phyloP scores from a whole-genome alignment of 2,329 filamentous ascomycete genomes.

The Stachybotrys elegans region DNA sequence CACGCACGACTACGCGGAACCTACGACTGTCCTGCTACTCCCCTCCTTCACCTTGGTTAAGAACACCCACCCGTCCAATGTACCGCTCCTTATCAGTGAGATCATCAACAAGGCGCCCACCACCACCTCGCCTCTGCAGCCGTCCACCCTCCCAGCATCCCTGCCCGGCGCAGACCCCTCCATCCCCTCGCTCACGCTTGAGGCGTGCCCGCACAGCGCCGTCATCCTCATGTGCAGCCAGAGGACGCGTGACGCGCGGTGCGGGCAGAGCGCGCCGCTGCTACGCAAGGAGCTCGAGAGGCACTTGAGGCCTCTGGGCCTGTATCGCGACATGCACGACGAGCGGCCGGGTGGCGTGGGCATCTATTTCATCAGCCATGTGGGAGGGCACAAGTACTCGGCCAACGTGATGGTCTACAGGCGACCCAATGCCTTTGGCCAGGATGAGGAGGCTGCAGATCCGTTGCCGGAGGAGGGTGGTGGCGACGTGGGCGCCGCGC shows the following conservation, averaged over 20 bases:
- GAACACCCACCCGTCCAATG: slow-evolving; percentile 72
- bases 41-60: slow-evolving; percentile 80
- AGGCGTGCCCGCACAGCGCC: slow-evolving; percentile 69
- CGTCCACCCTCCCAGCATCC: slow-evolving; percentile 30
- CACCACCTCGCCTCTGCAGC: slow-evolving; percentile 58
- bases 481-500: slow-evolving; percentile 58
- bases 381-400: slow-evolving; percentile 93
- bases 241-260: slow-evolving; percentile 87
- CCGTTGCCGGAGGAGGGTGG: slow-evolving; percentile 20
- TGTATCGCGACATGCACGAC: slow-evolving; percentile 85
- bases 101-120: slow-evolving; percentile 71
- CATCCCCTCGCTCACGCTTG: slow-evolving; percentile 18
- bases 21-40: slow-evolving; percentile 77
- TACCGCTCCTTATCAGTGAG: slow-evolving; percentile 64
- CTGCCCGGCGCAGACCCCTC: slow-evolving; percentile 23
- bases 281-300: slow-evolving; percentile 85
- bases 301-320: slow-evolving; percentile 75
- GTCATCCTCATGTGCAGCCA: slow-evolving; percentile 94
- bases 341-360: slow-evolving; percentile 86
- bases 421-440: slow-evolving; percentile 51
- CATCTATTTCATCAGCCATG: slow-evolving; percentile 94
- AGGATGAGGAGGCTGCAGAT: too few relatives aligned
- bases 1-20: slow-evolving; percentile 56
- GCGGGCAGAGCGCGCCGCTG: slow-evolving; percentile 87
- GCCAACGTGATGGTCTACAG: slow-evolving; percentile 94